Evolutionary conservation across 2,329 filamentous ascomycete genomes (phyloP), one percentile per base, ranked within the genome.

Genomic region (Colletotrichum sublineola): DNA sequence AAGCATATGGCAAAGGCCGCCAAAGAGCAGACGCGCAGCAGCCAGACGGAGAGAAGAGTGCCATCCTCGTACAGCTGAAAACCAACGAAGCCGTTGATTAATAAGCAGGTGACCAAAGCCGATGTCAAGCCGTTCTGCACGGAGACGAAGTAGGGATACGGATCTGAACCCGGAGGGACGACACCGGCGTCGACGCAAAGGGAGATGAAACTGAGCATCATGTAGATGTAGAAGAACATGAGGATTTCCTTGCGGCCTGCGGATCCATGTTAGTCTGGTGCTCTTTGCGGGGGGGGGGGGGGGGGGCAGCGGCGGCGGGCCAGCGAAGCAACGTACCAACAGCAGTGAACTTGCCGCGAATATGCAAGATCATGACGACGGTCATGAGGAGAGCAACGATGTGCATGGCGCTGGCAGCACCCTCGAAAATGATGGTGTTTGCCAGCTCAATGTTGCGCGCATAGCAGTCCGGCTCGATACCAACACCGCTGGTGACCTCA

Each of bases 11-110:
- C 85, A 83, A 98, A 98, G 84, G 97, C 96, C 74, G 87, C 89
- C 20, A 93, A 83, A 2, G 94, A 97, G 80, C 90, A 91, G 40
- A 94, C 84, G 65, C 96, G 92, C 74, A 99, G 86, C 77, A 98
- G 90, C 96, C 96, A 99, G 55, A 99, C 92, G 0, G 95, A 98
- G 52, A 98, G 86, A 2, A 93, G 92, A 1, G 96, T 99, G 63
- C 96, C 96, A 78, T 99, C 96, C 83, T 99, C 96, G 82, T 99
- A 99, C 15, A 99, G 87, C 83, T 98, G 96, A 83, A 99, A 99
- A 44, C 96, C 96, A 66, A 99, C 96, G 79, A 99, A 99, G 55
- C 96, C 96, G 82, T 98, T 98, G 86, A 99, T 95, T 77, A 98
- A 86, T 68, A 99, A 86, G 81, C 93, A 97, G 36, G 94, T 96